Conservation (phyloP, 257 asterid species). For the Plantago major region DNA sequence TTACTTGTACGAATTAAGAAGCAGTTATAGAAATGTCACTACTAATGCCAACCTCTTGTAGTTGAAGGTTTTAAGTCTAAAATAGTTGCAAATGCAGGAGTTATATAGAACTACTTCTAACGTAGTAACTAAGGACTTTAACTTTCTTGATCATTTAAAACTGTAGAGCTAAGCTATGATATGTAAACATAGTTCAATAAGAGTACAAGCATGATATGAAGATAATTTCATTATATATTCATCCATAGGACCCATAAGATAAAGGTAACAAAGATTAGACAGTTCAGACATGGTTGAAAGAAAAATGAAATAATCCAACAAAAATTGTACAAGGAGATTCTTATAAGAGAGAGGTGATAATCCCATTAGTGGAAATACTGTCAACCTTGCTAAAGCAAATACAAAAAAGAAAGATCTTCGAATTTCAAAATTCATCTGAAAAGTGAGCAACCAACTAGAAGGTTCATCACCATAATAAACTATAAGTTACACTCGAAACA, state of each 20-base stretch:
- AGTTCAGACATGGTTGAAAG: background rate
- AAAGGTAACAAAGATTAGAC: background rate
- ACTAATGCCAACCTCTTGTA: background rate
- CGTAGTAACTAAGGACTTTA: background rate
- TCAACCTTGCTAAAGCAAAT: background rate
- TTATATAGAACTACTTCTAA: conserved; percentile 5
- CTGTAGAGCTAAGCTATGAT: background rate
- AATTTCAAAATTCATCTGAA: conserved; percentile 3
- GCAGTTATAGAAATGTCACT: background rate
- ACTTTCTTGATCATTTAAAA: background rate
- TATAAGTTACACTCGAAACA: no score
- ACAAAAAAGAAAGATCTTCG: background rate
- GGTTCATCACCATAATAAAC: no score
- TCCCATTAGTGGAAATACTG: background rate
- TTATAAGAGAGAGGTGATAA: background rate
- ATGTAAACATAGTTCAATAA: background rate
- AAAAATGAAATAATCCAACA: background rate
- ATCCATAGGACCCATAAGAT: background rate
- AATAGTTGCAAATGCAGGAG: background rate
- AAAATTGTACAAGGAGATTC: background rate
- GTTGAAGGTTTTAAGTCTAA: no score
- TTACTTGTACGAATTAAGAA: background rate
- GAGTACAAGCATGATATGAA: background rate
- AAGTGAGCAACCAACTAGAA: background rate
- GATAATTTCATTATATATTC: no score